A percentile compares a stretch with the other conserved stretches of the same genome.
These are phyloP conservation scores for Botryosphaeria dothidea DNA, from an alignment of 2,329 filamentous ascomycete genomes.

Conservation along the genomic window DNA sequence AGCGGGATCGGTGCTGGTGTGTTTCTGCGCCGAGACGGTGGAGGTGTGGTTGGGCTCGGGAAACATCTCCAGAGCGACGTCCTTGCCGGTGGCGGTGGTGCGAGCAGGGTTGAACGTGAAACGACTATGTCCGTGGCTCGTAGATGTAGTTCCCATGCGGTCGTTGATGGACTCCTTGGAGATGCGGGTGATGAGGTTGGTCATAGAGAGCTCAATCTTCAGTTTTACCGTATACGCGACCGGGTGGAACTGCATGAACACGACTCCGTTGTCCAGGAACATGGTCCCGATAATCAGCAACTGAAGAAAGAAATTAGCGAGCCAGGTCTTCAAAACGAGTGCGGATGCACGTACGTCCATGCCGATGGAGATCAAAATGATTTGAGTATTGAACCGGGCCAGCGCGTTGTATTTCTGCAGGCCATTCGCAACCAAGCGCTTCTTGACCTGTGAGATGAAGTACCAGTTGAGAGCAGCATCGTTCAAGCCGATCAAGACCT, in stretches of 20 bases:
- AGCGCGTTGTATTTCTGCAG: conserved; percentile 30
- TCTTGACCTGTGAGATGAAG: conserved; percentile 29
- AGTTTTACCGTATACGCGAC: conserved; percentile 46
- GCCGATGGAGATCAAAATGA: conserved; percentile 29
- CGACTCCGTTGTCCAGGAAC: conserved; percentile 14
- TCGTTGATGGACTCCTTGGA: conserved; percentile 11
- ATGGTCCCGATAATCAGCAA: conserved; percentile 19
- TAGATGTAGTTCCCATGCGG: conserved; percentile 3
- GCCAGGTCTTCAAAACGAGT: neutral
- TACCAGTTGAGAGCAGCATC: conserved; percentile 31
- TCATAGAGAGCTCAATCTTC: conserved; percentile 49
- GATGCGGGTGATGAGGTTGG: conserved; percentile 37
- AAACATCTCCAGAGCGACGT: neutral
- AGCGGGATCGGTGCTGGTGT: neutral
- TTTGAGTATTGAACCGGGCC: conserved; percentile 29
- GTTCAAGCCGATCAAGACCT: conserved; percentile 28
- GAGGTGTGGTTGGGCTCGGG: neutral
- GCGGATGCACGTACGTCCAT: conserved; percentile 26
- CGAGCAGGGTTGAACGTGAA: conserved; percentile 1
- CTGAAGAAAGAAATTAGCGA: neutral
- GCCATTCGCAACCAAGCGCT: conserved; percentile 29
- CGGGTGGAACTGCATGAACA: conserved; percentile 43
- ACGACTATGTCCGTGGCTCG: conserved; percentile 5
- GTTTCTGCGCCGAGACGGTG: conserved; percentile 1
- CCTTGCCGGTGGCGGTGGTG: neutral